Base-by-base conservation (phyloP, 2,329 filamentous ascomycete genomes). In the Endothia cerciana region DNA sequence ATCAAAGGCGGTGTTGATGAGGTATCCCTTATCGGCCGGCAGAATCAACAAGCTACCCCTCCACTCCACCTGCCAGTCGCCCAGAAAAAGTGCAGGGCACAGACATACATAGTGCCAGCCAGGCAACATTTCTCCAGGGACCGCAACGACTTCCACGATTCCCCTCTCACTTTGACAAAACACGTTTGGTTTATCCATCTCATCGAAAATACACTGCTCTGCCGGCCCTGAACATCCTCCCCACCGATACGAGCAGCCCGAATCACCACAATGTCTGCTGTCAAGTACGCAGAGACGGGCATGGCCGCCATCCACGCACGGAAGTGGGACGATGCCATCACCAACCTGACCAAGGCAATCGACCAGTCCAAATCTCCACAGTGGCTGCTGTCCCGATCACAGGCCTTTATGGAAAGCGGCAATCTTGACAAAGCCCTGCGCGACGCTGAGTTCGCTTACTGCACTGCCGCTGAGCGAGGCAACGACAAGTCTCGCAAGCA, bases 381-480 rank as follows among this genome's bases (percentile, higher is more conserved):
- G 59, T 97, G 95, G 86, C 90, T 94, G 69, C 87, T 95, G 69
- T 88, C 91, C 70, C 92, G 94, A 25, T 91, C 93, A 4, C 93
- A 89, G 51, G 92, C 92, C 47, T 89, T 93, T 74, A 85, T 92
- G 60, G 86, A 91, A 66, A 82, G 85, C 2, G 82, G 82, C 70
- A 81, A 87, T 60, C 83, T 87, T 64, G 81, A 87, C 2, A 82
- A 85, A 28, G 91, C 93, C 1, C 85, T 95, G 55, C 81, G 80
- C 47, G 91, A 94, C 76, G 88, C 90, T 45, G 87, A 93, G 69
- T 82, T 83, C 58, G 91, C 89, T 2, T 84, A 91, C 62, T 78
- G 84, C 45, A 78, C 84, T 4, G 90, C 89, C 2, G 80, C 80
- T 33, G 83, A 89, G 69, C 90, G 94, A 49, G 91, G 86, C 40